Conservation (phyloP, 108 stramenopile genomes). For the Hondaea fermentalgiana region DNA sequence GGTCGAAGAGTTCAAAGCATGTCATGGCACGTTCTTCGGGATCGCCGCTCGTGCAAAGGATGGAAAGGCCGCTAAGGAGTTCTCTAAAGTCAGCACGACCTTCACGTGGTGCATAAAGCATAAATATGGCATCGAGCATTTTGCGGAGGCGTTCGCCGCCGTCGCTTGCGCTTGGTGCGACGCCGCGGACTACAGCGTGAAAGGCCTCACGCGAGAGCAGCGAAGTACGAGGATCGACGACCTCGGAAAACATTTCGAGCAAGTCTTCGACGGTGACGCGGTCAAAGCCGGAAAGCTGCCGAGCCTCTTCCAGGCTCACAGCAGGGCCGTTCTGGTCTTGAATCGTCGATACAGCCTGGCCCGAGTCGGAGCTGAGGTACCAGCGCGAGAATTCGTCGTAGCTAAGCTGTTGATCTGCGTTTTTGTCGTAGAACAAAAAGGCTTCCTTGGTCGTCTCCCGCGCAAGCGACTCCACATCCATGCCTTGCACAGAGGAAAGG, state of each 20-base stretch:
- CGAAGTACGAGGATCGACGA: background rate
- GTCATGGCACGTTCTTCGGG: background rate
- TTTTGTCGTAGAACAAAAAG: slow-evolving; percentile 8
- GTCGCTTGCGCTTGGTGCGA: background rate
- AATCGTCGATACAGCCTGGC: background rate
- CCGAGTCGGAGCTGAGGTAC: slow-evolving; percentile 16
- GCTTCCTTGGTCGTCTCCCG: background rate
- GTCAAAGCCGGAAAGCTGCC: background rate
- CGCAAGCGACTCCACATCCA: background rate
- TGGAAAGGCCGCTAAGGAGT: background rate
- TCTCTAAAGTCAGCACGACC: background rate
- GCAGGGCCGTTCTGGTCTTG: background rate
- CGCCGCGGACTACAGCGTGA: background rate
- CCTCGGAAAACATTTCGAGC: background rate
- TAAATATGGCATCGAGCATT: background rate
- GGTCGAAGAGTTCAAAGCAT: slow-evolving; percentile 10
- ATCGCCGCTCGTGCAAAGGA: background rate
- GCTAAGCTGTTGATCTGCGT: slow-evolving; percentile 22
- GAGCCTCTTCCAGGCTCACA: background rate
- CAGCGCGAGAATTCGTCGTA: slow-evolving; percentile 25
- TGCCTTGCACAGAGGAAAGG: background rate
- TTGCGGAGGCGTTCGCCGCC: background rate
- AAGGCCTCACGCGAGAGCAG: background rate
- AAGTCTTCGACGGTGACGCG: background rate
- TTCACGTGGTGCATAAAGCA: background rate